Conservation (phyloP, 2,329 filamentous ascomycete species). For the Leptographium wingfieldii region DNA sequence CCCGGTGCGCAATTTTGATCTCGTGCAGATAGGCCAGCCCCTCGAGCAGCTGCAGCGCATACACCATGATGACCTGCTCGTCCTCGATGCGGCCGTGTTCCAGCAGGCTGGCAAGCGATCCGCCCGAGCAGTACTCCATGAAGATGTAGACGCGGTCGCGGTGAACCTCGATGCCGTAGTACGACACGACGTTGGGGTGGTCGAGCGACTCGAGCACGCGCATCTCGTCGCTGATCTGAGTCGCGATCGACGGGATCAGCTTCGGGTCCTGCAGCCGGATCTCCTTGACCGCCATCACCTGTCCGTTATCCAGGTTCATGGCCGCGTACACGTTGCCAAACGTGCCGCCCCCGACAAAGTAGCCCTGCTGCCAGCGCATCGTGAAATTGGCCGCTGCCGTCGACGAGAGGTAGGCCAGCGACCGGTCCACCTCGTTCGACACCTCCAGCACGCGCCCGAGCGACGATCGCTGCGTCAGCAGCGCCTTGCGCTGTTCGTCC, state of each 20-base stretch:
- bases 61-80: slow-evolving; percentile 94
- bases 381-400: slow-evolving; percentile 92
- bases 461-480: slow-evolving; percentile 73
- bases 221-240: slow-evolving; percentile 95
- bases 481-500: slow-evolving; percentile 65
- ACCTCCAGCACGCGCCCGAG: slow-evolving; percentile 86
- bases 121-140: slow-evolving; percentile 98
- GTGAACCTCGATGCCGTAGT: slow-evolving; percentile 96
- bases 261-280: slow-evolving; percentile 95
- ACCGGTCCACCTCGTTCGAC: slow-evolving; percentile 90
- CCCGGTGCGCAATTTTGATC: slow-evolving; percentile 81
- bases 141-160: slow-evolving; percentile 99
- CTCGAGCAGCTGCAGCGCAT: slow-evolving; percentile 85
- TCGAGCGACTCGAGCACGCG: slow-evolving; percentile 88
- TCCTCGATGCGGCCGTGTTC: slow-evolving; percentile 97
- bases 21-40: slow-evolving; percentile 90
- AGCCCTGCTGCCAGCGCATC: slow-evolving; percentile 96
- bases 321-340: slow-evolving; percentile 97
- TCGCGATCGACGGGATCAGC: slow-evolving; percentile 83
- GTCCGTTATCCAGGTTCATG: slow-evolving; percentile 91
- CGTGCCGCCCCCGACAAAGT: slow-evolving; percentile 91
- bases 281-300: slow-evolving; percentile 97
- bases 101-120: slow-evolving; percentile 75
- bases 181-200: slow-evolving; percentile 94
- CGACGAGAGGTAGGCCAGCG: slow-evolving; percentile 83